These are phyloP conservation scores for Coemansia sp. DNA, from an alignment of 192 early-diverging fungal species.

Conservation along the genomic window DNA sequence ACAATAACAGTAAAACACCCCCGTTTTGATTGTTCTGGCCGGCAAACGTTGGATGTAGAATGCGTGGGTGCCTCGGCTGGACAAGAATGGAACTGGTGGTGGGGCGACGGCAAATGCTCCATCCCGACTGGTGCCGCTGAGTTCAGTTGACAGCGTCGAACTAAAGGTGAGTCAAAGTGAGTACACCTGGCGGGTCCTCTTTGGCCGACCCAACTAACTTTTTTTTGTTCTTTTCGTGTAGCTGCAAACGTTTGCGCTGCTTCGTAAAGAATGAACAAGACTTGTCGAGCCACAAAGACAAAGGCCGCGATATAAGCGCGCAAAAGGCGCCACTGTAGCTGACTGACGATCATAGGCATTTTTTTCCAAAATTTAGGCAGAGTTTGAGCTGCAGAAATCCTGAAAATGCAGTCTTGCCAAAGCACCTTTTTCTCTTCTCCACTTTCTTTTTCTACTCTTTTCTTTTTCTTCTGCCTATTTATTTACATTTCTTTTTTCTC, in stretches of 20 bases:
- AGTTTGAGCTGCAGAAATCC: too few relatives aligned
- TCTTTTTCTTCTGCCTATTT: constrained; percentile 12
- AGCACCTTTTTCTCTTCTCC: not conserved
- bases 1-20: not conserved
- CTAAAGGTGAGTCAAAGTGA: constrained; percentile 23
- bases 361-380: too few relatives aligned
- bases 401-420: too few relatives aligned
- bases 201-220: not conserved
- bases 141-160: constrained; percentile 24
- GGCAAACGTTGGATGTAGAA: constrained; percentile 19
- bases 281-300: not conserved
- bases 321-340: not conserved
- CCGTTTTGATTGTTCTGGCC: not conserved
- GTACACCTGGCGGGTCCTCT: not conserved
- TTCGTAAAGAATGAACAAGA: not conserved
- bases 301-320: not conserved
- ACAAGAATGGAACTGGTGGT: not conserved
- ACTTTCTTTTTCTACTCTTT: not conserved
- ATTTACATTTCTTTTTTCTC: constrained; percentile 15
- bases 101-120: not conserved
- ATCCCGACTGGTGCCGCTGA: constrained; percentile 29
- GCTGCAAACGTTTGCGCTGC: constrained; percentile 44
- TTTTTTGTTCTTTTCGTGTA: constrained; percentile 15
- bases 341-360: too few relatives aligned
- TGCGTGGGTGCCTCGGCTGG: constrained; percentile 35